These are phyloP conservation scores for Ascosphaera pollenicola DNA, from an alignment of 2,329 filamentous ascomycete species.

Conservation along the genomic window DNA sequence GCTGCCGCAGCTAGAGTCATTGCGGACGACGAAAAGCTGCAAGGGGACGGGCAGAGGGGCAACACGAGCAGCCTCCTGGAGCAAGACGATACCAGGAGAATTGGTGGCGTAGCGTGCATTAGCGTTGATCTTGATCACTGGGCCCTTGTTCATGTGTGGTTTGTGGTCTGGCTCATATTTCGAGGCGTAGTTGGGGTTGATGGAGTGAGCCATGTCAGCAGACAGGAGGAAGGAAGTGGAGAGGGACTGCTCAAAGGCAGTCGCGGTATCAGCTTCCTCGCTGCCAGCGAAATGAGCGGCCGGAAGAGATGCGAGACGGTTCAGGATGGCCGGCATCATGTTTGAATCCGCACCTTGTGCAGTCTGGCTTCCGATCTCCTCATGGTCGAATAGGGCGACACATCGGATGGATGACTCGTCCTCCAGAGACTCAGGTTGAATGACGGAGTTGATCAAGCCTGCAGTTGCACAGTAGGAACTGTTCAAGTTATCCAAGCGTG, in stretches of 20 bases:
- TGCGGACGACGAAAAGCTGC: slow-evolving; percentile 88
- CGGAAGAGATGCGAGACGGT: slow-evolving; percentile 63
- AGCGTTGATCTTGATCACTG: slow-evolving; percentile 94
- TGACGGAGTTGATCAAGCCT: slow-evolving; percentile 62
- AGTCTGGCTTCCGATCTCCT: slow-evolving; percentile 83
- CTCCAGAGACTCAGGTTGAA: slow-evolving; percentile 40
- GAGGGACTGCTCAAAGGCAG: slow-evolving; percentile 82
- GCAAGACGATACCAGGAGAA: slow-evolving; percentile 75
- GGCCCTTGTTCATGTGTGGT: slow-evolving; percentile 89
- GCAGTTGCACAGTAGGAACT: slow-evolving; percentile 88
- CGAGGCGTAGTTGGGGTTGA: slow-evolving; percentile 80
- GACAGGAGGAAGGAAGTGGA: slow-evolving; percentile 83
- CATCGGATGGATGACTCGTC: slow-evolving; percentile 65
- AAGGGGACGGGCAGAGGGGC: slow-evolving; percentile 49
- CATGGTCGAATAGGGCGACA: slow-evolving; percentile 91
- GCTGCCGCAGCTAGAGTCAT: slow-evolving; percentile 83
- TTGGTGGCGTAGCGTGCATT: slow-evolving; percentile 96
- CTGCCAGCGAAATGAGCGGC: slow-evolving; percentile 32
- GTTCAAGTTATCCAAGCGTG: slow-evolving; percentile 85
- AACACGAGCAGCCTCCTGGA: slow-evolving; percentile 59
- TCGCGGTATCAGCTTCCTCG: slow-evolving; percentile 41
- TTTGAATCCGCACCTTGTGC: slow-evolving; percentile 91
- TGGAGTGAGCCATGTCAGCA: slow-evolving; percentile 91
- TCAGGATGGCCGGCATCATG: slow-evolving; percentile 66
- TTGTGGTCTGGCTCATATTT: slow-evolving; percentile 87